These are phyloP conservation scores for Phyllosticta ampelicida DNA, from an alignment of 2,329 filamentous ascomycete species.

Conservation along the genomic window DNA sequence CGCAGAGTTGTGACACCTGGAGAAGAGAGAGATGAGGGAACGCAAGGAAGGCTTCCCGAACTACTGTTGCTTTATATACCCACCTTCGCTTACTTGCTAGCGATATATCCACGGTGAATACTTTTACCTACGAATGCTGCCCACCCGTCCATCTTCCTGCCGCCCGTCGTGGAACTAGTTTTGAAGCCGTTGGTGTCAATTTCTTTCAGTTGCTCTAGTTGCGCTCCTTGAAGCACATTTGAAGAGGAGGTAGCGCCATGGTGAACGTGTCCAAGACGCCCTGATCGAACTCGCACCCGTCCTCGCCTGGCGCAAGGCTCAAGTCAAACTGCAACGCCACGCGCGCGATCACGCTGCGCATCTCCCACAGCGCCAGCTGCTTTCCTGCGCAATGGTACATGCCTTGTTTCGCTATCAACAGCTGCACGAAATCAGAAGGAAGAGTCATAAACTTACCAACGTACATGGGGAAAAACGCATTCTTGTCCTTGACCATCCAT, in stretches of 20 bases:
- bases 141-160: too few species aligned
- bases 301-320: slow-evolving; percentile 26
- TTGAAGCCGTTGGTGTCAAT: background rate
- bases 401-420: slow-evolving; percentile 35
- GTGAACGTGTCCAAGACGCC: slow-evolving; percentile 25
- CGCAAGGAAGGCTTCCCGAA: too few species aligned
- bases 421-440: too few species aligned
- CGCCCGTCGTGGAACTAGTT: background rate
- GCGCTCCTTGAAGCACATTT: background rate
- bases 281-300: slow-evolving; percentile 21
- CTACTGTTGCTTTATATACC: too few species aligned
- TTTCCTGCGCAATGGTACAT: slow-evolving; percentile 64
- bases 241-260: background rate
- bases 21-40: too few species aligned
- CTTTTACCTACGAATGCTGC: too few species aligned
- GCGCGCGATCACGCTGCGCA: slow-evolving; percentile 52
- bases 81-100: too few species aligned
- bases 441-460: background rate
- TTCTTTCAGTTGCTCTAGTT: background rate
- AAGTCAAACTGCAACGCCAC: slow-evolving; percentile 53
- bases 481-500: slow-evolving; percentile 19
- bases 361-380: slow-evolving; percentile 55
- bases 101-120: too few species aligned
- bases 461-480: slow-evolving; percentile 5
- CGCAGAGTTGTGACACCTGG: too few species aligned